Percentiles rank a stretch among this genome's conserved stretches.
These are phyloP conservation scores for Mariannaea sp. DNA, from an alignment of 2,329 filamentous ascomycete genomes.

Conservation along the genomic window DNA sequence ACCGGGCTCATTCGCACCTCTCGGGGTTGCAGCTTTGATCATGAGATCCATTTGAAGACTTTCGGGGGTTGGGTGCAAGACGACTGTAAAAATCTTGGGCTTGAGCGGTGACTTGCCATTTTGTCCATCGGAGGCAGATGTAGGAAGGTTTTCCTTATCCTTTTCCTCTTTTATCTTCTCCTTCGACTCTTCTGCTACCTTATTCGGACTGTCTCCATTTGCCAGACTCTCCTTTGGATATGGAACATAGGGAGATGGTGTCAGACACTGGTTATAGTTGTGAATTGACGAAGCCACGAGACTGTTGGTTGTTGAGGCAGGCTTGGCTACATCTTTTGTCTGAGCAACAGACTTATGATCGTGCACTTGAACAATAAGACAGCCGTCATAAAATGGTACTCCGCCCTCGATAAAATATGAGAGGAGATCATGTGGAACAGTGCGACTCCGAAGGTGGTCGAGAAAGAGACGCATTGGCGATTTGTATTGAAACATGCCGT, in stretches of 20 bases:
- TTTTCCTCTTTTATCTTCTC: slow-evolving; percentile 41
- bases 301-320: slow-evolving; percentile 60
- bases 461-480: slow-evolving; percentile 86
- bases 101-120: slow-evolving; percentile 49
- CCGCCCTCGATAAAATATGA: slow-evolving; percentile 73
- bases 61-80: slow-evolving; percentile 82
- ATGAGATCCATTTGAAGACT: slow-evolving; percentile 76
- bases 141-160: slow-evolving; percentile 65
- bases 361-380: slow-evolving; percentile 91
- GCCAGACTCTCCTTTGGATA: slow-evolving; percentile 67
- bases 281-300: slow-evolving; percentile 81
- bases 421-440: slow-evolving; percentile 87
- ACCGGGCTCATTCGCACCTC: slow-evolving; percentile 45
- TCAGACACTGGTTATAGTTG: slow-evolving; percentile 88
- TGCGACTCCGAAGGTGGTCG: slow-evolving; percentile 75
- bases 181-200: slow-evolving; percentile 46
- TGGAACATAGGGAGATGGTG: slow-evolving; percentile 82
- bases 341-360: slow-evolving; percentile 75
- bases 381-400: slow-evolving; percentile 90
- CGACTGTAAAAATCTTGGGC: slow-evolving; percentile 73
- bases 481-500: slow-evolving; percentile 88
- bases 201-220: slow-evolving; percentile 32
- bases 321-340: slow-evolving; percentile 61
- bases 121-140: slow-evolving; percentile 54
- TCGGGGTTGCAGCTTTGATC: slow-evolving; percentile 75